A percentile compares a stretch with the other conserved stretches of the same genome.
Conservation (phyloP, 129 eudicot species). For the Saussurea involucrata region DNA sequence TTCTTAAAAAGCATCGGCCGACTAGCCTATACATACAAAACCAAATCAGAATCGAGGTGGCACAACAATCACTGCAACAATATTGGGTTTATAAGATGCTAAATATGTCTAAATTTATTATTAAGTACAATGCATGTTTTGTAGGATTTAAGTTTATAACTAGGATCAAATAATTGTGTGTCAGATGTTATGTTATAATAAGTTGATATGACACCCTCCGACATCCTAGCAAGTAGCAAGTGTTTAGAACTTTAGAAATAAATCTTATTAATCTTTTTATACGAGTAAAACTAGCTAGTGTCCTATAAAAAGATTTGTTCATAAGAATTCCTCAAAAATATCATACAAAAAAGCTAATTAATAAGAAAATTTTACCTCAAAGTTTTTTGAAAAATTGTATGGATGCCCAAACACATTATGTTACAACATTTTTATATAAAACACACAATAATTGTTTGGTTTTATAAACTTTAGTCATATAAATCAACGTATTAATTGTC, state of each 20-base stretch:
- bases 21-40: slow-evolving; percentile 33
- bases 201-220: background rate
- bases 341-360: background rate
- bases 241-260: background rate
- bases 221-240: background rate
- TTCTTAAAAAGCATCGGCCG: slow-evolving; percentile 67
- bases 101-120: background rate
- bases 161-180: background rate
- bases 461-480: background rate
- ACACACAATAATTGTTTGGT: too few species aligned
- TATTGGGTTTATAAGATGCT: background rate
- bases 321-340: background rate
- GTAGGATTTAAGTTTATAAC: background rate
- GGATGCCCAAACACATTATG: background rate
- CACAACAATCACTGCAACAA: background rate
- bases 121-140: background rate
- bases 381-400: background rate
- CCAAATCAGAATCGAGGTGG: background rate
- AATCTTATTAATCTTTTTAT: background rate
- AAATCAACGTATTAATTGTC: background rate
- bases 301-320: background rate
- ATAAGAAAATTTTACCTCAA: background rate
- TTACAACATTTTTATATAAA: background rate
- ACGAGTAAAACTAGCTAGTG: too few species aligned
- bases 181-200: background rate